A percentile compares a stretch with the other conserved stretches of the same genome.
phyloP scores from a whole-genome alignment of 768 basidiomycete species.

The Rubroboletus pulcherrimus region DNA sequence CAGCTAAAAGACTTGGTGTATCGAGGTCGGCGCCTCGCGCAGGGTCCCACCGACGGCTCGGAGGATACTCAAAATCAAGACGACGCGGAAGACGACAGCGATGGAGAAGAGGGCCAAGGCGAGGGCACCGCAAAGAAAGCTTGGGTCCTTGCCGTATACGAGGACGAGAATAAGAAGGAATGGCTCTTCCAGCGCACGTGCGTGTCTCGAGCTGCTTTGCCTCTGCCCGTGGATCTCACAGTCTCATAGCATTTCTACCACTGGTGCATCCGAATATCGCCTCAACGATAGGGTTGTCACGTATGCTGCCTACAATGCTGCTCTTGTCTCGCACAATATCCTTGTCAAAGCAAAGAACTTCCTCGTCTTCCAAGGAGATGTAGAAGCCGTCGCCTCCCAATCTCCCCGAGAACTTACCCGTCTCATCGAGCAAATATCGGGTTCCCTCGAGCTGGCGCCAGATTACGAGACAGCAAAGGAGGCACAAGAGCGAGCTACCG shows the following conservation, averaged over 20 bases:
- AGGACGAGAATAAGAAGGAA: slow-evolving; percentile 73
- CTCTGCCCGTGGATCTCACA: neutral
- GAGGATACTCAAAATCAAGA: slow-evolving; percentile 42
- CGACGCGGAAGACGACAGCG: slow-evolving; percentile 48
- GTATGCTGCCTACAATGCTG: slow-evolving; percentile 84
- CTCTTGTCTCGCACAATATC: slow-evolving; percentile 86
- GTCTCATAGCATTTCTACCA: slow-evolving; percentile 69
- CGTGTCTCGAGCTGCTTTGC: slow-evolving; percentile 31
- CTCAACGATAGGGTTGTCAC: slow-evolving; percentile 80
- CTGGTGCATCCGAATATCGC: slow-evolving; percentile 87
- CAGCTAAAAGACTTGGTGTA: slow-evolving; percentile 96
- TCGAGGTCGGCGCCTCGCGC: slow-evolving; percentile 74
- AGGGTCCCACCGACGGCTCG: slow-evolving; percentile 40
- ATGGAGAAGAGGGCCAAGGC: slow-evolving; percentile 49
- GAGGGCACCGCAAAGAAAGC: slow-evolving; percentile 89
- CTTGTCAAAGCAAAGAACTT: slow-evolving; percentile 99
- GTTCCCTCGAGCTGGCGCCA: slow-evolving; percentile 81
- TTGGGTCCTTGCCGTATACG: slow-evolving; percentile 92
- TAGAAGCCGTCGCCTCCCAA: slow-evolving; percentile 95
- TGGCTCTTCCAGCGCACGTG: slow-evolving; percentile 92
- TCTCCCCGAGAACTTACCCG: slow-evolving; percentile 84
- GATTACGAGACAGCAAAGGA: slow-evolving; percentile 90
- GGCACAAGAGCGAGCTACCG: slow-evolving; percentile 85
- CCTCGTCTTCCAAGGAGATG: slow-evolving; percentile 98
- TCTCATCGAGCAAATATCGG: slow-evolving; percentile 94